phyloP scores from a whole-genome alignment of 75 land plant genomes.

The Cryptomeria japonica region DNA sequence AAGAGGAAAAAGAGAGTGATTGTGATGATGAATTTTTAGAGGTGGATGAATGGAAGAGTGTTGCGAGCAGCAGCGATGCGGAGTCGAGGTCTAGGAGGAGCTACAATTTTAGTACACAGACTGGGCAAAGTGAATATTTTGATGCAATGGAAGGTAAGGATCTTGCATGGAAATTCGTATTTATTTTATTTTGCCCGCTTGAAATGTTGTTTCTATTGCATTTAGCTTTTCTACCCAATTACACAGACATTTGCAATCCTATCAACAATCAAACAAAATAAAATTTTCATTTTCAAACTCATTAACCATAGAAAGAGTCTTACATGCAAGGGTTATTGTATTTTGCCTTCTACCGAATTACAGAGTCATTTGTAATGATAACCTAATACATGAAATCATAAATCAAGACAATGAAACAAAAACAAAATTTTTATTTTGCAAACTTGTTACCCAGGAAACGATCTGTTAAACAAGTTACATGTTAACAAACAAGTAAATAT shows the following conservation, averaged over 20 bases:
- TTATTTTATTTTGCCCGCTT: neutral
- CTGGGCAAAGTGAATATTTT: conserved; percentile 13
- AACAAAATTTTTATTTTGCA: neutral
- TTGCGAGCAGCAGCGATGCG: conserved; percentile 10
- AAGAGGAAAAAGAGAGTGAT: conserved; percentile 10
- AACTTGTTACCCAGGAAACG: neutral
- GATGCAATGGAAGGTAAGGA: conserved; percentile 25
- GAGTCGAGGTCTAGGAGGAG: conserved; percentile 3
- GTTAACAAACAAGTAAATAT: neutral
- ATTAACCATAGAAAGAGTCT: neutral
- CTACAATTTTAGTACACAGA: neutral
- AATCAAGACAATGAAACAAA: neutral
- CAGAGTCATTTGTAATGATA: neutral
- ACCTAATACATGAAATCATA: no score
- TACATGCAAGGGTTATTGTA: neutral
- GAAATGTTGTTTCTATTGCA: neutral
- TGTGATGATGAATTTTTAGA: conserved; percentile 7
- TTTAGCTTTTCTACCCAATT: neutral
- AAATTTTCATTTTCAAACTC: neutral
- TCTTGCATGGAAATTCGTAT: neutral
- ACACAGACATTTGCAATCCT: neutral
- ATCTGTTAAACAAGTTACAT: neutral
- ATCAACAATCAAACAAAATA: neutral
- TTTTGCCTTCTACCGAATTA: neutral
- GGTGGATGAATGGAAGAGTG: conserved; percentile 13